These are phyloP conservation scores for Monilinia laxa DNA, from an alignment of 2,329 filamentous ascomycete species.

Conservation along the genomic window DNA sequence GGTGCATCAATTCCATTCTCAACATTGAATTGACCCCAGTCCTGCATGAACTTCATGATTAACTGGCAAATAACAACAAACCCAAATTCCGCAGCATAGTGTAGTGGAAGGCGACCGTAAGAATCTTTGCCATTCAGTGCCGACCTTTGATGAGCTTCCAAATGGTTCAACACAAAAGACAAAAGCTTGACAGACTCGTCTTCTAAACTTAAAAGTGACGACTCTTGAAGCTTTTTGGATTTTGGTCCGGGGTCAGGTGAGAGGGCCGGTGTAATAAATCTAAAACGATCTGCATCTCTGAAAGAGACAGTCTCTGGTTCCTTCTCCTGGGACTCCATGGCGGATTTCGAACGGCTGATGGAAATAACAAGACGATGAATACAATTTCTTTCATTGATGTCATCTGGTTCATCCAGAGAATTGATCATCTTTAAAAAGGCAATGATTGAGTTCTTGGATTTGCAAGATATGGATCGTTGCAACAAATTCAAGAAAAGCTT, in stretches of 20 bases:
- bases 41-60: constrained; percentile 83
- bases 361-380: constrained; percentile 90
- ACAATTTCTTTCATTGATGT: constrained; percentile 92
- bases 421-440: constrained; percentile 67
- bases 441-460: constrained; percentile 68
- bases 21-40: constrained; percentile 84
- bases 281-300: constrained; percentile 46
- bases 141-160: constrained; percentile 65
- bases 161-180: constrained; percentile 61
- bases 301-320: constrained; percentile 43
- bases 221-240: constrained; percentile 64
- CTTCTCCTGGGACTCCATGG: constrained; percentile 42
- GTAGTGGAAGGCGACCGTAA: constrained; percentile 80
- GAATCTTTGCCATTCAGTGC: constrained; percentile 71
- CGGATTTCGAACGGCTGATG: constrained; percentile 71
- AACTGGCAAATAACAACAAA: constrained; percentile 88
- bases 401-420: constrained; percentile 79
- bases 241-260: constrained; percentile 63
- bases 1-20: constrained; percentile 81
- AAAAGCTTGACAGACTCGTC: constrained; percentile 75
- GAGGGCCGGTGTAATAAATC: constrained; percentile 77
- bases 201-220: constrained; percentile 62
- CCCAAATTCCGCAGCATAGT: constrained; percentile 93
- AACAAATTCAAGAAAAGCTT: constrained; percentile 75
- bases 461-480: constrained; percentile 71